A percentile compares a stretch with the other conserved stretches of the same genome.
These are phyloP conservation scores for Apiospora pterosperma DNA, from an alignment of 2,329 filamentous ascomycete species.

Conservation along the genomic window DNA sequence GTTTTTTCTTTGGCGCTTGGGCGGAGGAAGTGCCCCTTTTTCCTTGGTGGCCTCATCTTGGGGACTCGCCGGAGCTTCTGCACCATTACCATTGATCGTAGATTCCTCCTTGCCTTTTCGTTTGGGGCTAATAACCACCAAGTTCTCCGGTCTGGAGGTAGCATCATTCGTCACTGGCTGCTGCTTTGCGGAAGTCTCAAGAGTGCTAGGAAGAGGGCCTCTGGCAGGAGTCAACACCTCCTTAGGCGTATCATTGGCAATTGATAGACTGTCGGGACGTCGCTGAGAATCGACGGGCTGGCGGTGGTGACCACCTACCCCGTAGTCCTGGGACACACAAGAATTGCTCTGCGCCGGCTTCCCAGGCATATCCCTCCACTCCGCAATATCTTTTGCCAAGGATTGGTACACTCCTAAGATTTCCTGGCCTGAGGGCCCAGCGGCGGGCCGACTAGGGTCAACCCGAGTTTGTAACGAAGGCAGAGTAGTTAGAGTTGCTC, in stretches of 20 bases:
- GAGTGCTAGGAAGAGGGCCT: no score
- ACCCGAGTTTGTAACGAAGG: no score
- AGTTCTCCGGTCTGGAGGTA: not conserved
- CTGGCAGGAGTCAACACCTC: not conserved
- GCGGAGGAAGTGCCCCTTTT: not conserved
- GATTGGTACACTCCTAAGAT: no score
- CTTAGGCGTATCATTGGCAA: not conserved
- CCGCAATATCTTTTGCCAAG: not conserved
- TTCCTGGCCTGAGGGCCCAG: no score
- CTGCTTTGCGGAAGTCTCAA: no score
- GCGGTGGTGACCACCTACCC: not conserved
- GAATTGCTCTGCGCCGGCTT: not conserved
- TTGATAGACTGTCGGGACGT: not conserved
- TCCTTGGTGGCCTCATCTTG: not conserved
- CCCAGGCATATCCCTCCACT: not conserved
- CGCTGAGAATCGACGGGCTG: not conserved
- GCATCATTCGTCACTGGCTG: no score
- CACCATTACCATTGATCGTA: not conserved
- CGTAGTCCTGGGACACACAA: not conserved
- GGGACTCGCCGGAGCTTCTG: not conserved
- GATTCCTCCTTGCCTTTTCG: not conserved
- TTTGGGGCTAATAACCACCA: not conserved
- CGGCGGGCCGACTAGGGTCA: no score
- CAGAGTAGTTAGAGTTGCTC: no score
- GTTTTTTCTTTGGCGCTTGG: not conserved